phyloP scores from a whole-genome alignment of 805 yeast species.

The Lipomyces sp. region DNA sequence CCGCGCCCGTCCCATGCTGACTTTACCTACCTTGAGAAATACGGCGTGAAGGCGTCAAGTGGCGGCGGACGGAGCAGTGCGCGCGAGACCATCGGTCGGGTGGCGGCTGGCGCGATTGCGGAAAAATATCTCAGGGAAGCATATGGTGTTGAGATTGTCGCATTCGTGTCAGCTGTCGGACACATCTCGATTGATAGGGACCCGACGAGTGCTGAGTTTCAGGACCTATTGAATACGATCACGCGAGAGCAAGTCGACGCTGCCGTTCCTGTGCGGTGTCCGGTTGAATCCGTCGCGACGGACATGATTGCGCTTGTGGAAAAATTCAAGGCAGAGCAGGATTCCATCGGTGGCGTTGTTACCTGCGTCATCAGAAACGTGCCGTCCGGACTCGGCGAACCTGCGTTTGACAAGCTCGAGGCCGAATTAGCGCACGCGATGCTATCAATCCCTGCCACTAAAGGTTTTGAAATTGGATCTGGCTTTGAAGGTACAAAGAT shows the following conservation, averaged over 20 bases:
- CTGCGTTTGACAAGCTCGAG: constrained; percentile 94
- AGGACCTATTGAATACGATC: constrained; percentile 68
- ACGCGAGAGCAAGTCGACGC: constrained; percentile 89
- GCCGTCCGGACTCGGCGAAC: constrained; percentile 97
- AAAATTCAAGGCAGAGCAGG: constrained; percentile 79
- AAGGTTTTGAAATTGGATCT: constrained; percentile 97
- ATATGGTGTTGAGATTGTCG: constrained; percentile 89
- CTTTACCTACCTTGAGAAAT: constrained; percentile 86
- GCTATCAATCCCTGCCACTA: constrained; percentile 96
- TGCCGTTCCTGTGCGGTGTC: constrained; percentile 92
- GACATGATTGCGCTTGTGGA: constrained; percentile 88
- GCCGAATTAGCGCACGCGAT: constrained; percentile 96
- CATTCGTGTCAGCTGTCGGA: constrained; percentile 95
- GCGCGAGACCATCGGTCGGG: constrained; percentile 97
- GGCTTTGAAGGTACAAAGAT: constrained; percentile 89
- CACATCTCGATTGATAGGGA: constrained; percentile 73
- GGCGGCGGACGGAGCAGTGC: constrained; percentile 99
- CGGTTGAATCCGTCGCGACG: constrained; percentile 70
- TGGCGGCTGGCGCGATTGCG: constrained; percentile 98
- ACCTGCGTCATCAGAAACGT: constrained; percentile 95
- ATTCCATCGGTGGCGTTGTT: constrained; percentile 97
- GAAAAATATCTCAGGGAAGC: constrained; percentile 82
- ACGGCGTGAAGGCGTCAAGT: constrained; percentile 89
- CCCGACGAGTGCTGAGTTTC: constrained; percentile 62
- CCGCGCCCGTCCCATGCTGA: constrained; percentile 99